Conservation (phyloP, 2,329 filamentous ascomycete genomes). For the Sporothrix pallida region DNA sequence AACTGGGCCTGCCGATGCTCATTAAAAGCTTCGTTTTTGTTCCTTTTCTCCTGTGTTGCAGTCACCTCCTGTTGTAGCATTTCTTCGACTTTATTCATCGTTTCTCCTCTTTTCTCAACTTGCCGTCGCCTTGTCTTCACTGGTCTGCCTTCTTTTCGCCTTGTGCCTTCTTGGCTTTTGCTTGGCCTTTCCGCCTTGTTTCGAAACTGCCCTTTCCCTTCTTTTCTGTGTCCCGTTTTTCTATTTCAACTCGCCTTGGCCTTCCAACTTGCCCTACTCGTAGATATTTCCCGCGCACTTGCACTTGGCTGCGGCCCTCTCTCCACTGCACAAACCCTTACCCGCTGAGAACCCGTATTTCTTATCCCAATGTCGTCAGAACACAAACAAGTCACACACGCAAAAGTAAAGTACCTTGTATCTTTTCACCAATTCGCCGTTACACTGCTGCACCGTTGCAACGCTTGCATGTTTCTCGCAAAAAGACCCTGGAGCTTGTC, state of each 20-base stretch:
- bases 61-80: neutral
- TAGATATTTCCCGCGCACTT: neutral
- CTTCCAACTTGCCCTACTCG: neutral
- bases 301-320: neutral
- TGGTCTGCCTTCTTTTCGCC: neutral
- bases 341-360: neutral
- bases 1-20: conserved; percentile 22
- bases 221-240: neutral
- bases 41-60: neutral
- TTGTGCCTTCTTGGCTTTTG: neutral
- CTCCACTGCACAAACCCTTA: conserved; percentile 3
- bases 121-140: neutral
- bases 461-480: neutral
- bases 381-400: neutral
- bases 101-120: neutral
- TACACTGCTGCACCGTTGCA: neutral
- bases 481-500: neutral
- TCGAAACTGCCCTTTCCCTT: neutral
- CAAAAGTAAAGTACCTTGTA: neutral
- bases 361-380: neutral
- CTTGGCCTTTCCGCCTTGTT: neutral
- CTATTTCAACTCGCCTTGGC: neutral
- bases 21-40: neutral
- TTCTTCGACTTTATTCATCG: too few species aligned
- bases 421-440: neutral